Conservation (phyloP, 805 yeast species). For the Wickerhamomyces xylosicus region DNA sequence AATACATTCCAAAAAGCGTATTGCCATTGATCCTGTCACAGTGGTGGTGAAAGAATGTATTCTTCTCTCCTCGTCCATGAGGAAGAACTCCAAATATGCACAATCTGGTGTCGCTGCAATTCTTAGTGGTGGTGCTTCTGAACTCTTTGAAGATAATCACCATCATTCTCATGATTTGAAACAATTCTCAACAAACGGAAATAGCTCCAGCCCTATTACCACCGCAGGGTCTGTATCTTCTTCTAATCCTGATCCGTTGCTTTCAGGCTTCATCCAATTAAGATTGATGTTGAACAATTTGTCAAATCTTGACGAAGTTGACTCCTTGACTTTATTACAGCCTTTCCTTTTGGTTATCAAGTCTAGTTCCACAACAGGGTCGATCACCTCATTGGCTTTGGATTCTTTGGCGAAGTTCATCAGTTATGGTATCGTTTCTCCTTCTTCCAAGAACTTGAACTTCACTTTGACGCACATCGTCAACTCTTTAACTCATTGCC, state of each 20-base stretch:
- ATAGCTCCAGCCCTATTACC: not conserved
- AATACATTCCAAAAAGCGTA: constrained; percentile 1
- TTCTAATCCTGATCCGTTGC: constrained; percentile 44
- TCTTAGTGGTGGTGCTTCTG: constrained; percentile 48
- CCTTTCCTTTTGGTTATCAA: constrained; percentile 82
- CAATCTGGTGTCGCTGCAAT: constrained; percentile 81
- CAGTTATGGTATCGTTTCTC: constrained; percentile 54
- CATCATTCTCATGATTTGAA: constrained; percentile 27
- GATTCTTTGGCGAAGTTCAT: constrained; percentile 67
- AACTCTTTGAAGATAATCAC: constrained; percentile 42
- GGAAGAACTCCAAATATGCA: constrained; percentile 70
- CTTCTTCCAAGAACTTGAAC: constrained; percentile 41
- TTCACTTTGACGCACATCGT: constrained; percentile 52
- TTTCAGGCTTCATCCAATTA: constrained; percentile 72
- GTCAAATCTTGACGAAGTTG: constrained; percentile 42
- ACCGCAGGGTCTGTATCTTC: constrained; percentile 12
- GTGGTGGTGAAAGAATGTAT: constrained; percentile 85
- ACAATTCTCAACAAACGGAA: constrained; percentile 14
- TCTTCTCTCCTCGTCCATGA: constrained; percentile 77
- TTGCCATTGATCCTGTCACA: constrained; percentile 65
- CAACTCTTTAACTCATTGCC: constrained; percentile 76
- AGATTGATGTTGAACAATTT: constrained; percentile 58
- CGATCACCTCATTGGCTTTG: constrained; percentile 74
- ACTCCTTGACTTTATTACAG: constrained; percentile 63
- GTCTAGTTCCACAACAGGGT: constrained; percentile 78